phyloP scores from a whole-genome alignment of 2,329 filamentous ascomycete genomes.

The Fusarium abutilonis region DNA sequence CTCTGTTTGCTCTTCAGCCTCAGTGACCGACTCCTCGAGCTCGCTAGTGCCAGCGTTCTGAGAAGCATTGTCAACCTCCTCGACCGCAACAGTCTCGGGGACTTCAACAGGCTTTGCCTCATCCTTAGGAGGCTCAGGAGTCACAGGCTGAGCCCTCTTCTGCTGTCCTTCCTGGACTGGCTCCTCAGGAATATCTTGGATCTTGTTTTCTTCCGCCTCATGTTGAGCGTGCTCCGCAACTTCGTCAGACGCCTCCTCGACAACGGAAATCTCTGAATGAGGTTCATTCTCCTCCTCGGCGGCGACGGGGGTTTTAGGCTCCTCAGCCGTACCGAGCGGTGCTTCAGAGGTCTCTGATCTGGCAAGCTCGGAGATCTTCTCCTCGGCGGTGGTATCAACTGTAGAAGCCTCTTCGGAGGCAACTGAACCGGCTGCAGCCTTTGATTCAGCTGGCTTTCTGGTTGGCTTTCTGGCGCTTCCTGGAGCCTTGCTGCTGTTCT shows the following conservation, averaged over 20 bases:
- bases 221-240: constrained; percentile 16
- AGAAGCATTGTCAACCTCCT: constrained; percentile 19
- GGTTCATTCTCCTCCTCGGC: constrained; percentile 3
- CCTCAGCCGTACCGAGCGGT: constrained; percentile 1
- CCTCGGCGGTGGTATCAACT: constrained; percentile 11
- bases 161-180: constrained; percentile 2
- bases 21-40: constrained; percentile 4
- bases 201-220: constrained; percentile 17
- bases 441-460: constrained; percentile 19
- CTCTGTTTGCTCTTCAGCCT: constrained; percentile 14
- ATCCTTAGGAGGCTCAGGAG: constrained; percentile 12
- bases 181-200: constrained; percentile 16
- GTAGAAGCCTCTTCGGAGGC: constrained; percentile 14
- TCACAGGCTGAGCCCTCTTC: constrained; percentile 5
- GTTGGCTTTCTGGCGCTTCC: constrained; percentile 40
- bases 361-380: constrained; percentile 12
- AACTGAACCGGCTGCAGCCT: constrained; percentile 5
- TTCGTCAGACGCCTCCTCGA: constrained; percentile 30
- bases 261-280: constrained; percentile 11
- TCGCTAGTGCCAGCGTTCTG: constrained; percentile 1
- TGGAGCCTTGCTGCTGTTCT: constrained; percentile 39
- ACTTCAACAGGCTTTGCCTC: constrained; percentile 1
- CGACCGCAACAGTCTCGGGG: constrained; percentile 5
- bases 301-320: neutral
- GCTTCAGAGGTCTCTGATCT: constrained; percentile 16